Evolutionary conservation across 108 stramenopile genomes (phyloP), one percentile per base, ranked within the genome.

Genomic region (Nitzschia putrida): DNA sequence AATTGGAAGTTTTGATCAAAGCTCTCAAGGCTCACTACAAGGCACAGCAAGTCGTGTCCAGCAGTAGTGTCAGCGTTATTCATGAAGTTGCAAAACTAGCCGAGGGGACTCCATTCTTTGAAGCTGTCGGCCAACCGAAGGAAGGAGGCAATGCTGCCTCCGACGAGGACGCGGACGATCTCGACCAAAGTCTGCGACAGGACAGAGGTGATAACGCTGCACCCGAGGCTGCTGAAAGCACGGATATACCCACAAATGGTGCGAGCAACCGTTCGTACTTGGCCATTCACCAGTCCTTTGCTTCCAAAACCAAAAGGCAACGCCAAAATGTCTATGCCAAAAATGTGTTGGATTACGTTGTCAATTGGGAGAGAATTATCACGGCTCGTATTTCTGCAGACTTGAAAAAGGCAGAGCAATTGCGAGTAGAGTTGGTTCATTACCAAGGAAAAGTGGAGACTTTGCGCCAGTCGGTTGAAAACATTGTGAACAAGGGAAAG

Each of bases 321-420:
- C 63, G 70, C 2, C 55, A 67, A 24, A 88, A 86, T 61, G 20
- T 13, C 42, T 92, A 87, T 55, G 61, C 57, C 11, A 80, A 92
- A 63, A 79, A 81, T 57, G 80, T 92, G 16, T 57, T 92, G 24
- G 82, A 83, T 24, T 92, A 92, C 60, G 87, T 76, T 16, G 52
- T 79, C 10, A 85, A 92, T 61, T 92, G 91, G 91, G 86, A 92
- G 65, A 84, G 83, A 49, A 79, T 86, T 8, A 59, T 92, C 1
- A 76, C 77, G 39, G 79, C 79, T 14, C 81, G 91, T 25, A 76
- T 89, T 23, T 52, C 68, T 7, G 65, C 49, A 5, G 80, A 72
- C 41, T 57, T 90, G n/a, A 83, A 80, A 71, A 80, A 86, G 61
- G 82, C 84, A 13, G 87, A 92, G 72, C 68, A 75, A 55, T 61